Evolutionary conservation across 805 yeast genomes (phyloP), one percentile per base, ranked within the genome.

Genomic region (Ogataea methanolica): DNA sequence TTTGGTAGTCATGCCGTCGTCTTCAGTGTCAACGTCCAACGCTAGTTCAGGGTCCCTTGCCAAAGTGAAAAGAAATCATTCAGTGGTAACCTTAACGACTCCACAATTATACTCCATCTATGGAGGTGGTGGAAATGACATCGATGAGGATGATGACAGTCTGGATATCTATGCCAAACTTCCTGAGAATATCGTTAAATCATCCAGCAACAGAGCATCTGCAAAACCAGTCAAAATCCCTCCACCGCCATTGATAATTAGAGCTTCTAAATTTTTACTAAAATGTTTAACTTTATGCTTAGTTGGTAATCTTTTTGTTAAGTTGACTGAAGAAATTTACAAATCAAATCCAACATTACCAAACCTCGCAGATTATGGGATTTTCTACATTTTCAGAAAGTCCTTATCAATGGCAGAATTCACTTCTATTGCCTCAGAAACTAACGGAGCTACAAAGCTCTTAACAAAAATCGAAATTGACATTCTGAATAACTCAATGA

Each of bases 221-320:
- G 15, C 8, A 15, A 36, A 42, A 17, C 36, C 31, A 12, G 26
- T 38, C 17, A 38, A 23, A 19, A 7, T 15, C 6, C 34, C 17
- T 12, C 33, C 33, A 9, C 6, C 36, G n/a, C n/a, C 17, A 5
- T 5, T 36, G 9, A 9, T 38, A 9, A 9, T 22, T 22, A 35
- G 43, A 19, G 15, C 46, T 15, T 12, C 36, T n/a, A 38, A 34
- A 23, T 42, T 53, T 12, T 3, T 43, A 6, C 19, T 37, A 22
- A 57, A 57, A 38, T 36, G 46, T 12, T 16, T 51, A 12, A 44
- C 53, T 19, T 55, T 75, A 26, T 71, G 78, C 9, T 47, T 65
- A 5, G 69, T 76, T 29, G 86, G 88, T 11, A 75, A 73, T 43
- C 55, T 76, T 7, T 81, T 79, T 61, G 76, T 80, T 57, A 77